Evolutionary conservation across 2,329 filamentous ascomycete species (phyloP), one percentile per base, ranked within the genome.

Genomic region (Penicillium sp.): DNA sequence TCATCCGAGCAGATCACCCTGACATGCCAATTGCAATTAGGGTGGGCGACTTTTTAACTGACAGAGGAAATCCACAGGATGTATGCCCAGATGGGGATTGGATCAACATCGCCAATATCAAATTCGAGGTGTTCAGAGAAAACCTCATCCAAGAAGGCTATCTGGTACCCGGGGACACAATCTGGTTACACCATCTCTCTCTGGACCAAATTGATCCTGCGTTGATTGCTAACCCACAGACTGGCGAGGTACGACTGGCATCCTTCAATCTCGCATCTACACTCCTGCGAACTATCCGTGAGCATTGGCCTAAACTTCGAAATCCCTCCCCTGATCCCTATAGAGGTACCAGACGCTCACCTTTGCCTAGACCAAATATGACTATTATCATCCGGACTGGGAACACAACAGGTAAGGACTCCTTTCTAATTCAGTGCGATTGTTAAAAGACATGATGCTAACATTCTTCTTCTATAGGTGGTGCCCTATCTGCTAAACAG

Each of bases 291-390:
- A 33, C n/a, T 13, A 42, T 51, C 15, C 37, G 25, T 31, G 49
- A 42, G 15, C 23, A 51, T 31, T 43, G 49, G 49, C 25, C 37
- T 25, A 31, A n/a, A 15, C 13, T 51, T 42, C 37, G 37, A 42
- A 42, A 42, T n/a, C 37, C 49, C 1, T 51, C 49, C n/a, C 49
- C 49, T 15, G 49, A 42, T 5, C 37, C 48, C 8, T n/a, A 9
- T 8, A 4, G 5, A 12, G n/a, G 12, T 27, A 13, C 17, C 5
- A 41, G 10, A 6, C 49, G 23, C 49, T 51, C 49, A 31, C 49
- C 49, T 21, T 42, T 51, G n/a, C 23, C 27, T 13, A 42, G 49
- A 23, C 49, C 49, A n/a, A 51, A 42, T 23, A 23, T 51, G 49
- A 51, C 49, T 15, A 42, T 51, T 7, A 43, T 51, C 17, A 43